phyloP scores from a whole-genome alignment of 176 grass and related monocot species.

The Oropetium thomaeum region DNA sequence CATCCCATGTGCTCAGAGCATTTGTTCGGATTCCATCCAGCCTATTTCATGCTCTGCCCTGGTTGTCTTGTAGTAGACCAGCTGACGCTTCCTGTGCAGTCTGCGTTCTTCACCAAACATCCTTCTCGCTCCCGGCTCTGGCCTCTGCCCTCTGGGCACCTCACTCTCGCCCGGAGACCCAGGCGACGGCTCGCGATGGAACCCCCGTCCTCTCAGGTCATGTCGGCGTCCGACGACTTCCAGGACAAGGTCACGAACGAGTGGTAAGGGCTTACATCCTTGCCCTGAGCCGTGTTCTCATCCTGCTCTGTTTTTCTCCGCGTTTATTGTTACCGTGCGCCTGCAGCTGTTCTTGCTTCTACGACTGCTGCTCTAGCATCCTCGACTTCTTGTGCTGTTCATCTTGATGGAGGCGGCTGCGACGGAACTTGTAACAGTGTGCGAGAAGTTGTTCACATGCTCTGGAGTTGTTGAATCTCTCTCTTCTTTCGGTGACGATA shows the following conservation, averaged over 20 bases:
- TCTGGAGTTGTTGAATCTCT: not conserved
- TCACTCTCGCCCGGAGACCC: not conserved
- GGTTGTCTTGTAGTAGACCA: not conserved
- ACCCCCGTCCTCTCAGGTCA: conserved; percentile 50
- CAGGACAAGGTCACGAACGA: conserved; percentile 54
- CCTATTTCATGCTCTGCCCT: not conserved
- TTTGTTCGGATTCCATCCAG: conserved; percentile 16
- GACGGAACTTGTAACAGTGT: not conserved
- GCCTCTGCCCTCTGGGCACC: not conserved
- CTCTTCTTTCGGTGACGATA: not conserved
- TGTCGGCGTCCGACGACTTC: conserved; percentile 44
- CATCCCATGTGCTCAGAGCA: conserved; percentile 8
- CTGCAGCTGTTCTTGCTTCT: conserved; percentile 68
- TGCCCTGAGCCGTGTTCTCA: not conserved
- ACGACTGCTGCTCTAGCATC: conserved; percentile 62
- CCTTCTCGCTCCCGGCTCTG: too few relatives aligned
- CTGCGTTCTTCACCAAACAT: not conserved
- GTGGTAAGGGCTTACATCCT: conserved; percentile 30
- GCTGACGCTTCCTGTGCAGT: not conserved
- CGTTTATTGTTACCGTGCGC: not conserved
- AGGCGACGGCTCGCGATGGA: conserved; percentile 33
- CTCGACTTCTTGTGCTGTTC: conserved; percentile 67
- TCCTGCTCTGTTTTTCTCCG: not conserved
- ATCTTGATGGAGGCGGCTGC: conserved; percentile 23
- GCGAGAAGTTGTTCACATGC: not conserved